Percentiles rank a stretch among this genome's conserved stretches.
Conservation (phyloP, 495 filamentous ascomycete genomes). For the Penicillium paradoxum region DNA sequence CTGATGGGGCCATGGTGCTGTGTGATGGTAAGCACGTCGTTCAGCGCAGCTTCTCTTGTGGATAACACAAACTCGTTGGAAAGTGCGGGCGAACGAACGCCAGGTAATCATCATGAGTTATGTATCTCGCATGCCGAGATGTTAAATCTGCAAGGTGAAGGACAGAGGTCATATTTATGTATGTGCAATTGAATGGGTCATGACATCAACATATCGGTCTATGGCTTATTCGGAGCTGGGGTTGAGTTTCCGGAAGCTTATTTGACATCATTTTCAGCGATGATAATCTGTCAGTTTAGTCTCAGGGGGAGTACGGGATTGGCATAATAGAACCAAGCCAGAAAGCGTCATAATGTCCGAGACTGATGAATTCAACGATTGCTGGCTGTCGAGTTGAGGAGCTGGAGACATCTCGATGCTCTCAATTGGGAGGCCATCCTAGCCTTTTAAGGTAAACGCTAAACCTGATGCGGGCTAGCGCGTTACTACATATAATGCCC, state of each 20-base stretch:
- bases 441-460: neutral
- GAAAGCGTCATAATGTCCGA: no score
- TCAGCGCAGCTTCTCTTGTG: neutral
- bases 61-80: neutral
- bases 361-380: no score
- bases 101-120: neutral
- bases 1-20: constrained; percentile 8
- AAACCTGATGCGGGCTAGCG: neutral
- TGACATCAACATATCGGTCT: constrained; percentile 7
- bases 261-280: neutral
- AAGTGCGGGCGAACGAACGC: neutral
- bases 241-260: constrained; percentile 6
- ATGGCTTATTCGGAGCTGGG: neutral
- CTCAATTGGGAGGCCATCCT: neutral
- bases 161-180: neutral
- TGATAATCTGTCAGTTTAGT: no score
- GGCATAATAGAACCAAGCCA: no score
- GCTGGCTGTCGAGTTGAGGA: no score
- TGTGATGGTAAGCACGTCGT: neutral
- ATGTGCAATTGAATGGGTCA: neutral
- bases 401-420: neutral
- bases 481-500: no score
- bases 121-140: neutral
- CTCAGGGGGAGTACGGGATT: no score
- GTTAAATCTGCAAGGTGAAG: no score